phyloP scores from a whole-genome alignment of 2,329 filamentous ascomycete genomes.

The Sclerotinia nivalis region DNA sequence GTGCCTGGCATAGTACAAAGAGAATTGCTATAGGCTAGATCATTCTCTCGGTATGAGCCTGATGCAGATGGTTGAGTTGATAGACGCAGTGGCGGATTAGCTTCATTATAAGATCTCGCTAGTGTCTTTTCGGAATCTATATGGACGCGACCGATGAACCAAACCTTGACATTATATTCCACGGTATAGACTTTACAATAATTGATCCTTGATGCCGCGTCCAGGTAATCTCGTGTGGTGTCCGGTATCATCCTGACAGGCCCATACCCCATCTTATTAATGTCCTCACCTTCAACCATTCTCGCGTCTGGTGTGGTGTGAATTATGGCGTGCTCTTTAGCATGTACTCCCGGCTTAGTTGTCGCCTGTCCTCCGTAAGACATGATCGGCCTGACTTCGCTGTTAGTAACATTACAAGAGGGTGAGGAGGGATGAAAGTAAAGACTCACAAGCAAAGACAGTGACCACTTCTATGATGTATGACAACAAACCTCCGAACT shows the following conservation, averaged over 20 bases:
- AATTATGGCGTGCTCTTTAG: conserved; percentile 22
- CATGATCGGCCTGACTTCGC: conserved; percentile 19
- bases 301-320: not conserved
- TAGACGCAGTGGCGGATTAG: not conserved
- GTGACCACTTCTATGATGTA: not conserved
- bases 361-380: conserved; percentile 24
- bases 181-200: conserved; percentile 39
- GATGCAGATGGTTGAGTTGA: not conserved
- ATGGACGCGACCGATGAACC: conserved; percentile 32
- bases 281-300: conserved; percentile 7
- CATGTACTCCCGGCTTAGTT: conserved; percentile 25
- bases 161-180: conserved; percentile 36
- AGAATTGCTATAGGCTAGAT: not conserved
- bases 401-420: not conserved
- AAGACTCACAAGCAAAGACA: conserved; percentile 13
- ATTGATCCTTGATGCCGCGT: conserved; percentile 32
- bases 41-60: not conserved
- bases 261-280: conserved; percentile 6
- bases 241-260: conserved; percentile 25
- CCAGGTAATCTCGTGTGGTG: conserved; percentile 21
- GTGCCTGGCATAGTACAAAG: not conserved
- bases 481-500: conserved; percentile 1
- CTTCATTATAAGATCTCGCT: not conserved
- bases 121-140: not conserved
- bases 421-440: too few relatives aligned